These are phyloP conservation scores for Flaveria sonorensis DNA, from an alignment of 129 eudicot genomes.

Conservation along the genomic window DNA sequence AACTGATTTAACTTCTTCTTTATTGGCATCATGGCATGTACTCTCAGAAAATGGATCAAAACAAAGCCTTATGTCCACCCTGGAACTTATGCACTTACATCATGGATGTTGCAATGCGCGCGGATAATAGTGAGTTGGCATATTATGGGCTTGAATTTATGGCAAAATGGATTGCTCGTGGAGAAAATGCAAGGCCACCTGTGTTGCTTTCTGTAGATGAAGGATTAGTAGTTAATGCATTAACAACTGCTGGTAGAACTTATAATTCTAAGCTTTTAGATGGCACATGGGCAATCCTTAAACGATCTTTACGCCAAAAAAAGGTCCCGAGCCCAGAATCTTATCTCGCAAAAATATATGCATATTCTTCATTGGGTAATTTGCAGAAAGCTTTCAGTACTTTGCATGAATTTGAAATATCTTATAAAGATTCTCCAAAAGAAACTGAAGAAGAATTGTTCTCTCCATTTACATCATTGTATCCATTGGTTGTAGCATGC, in stretches of 20 bases:
- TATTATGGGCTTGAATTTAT: slow-evolving; percentile 70
- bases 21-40: slow-evolving; percentile 18
- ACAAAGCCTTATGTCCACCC: slow-evolving; percentile 67
- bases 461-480: slow-evolving; percentile 81
- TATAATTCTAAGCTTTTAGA: slow-evolving; percentile 63
- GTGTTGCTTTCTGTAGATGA: slow-evolving; percentile 63
- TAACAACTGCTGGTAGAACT: slow-evolving; percentile 79
- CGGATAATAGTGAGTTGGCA: slow-evolving; percentile 69
- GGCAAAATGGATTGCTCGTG: slow-evolving; percentile 75
- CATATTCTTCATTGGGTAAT: slow-evolving; percentile 67
- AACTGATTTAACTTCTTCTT: not conserved
- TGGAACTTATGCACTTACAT: slow-evolving; percentile 68
- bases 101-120: slow-evolving; percentile 60
- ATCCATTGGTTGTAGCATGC: slow-evolving; percentile 89
- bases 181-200: slow-evolving; percentile 57
- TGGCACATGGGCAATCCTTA: slow-evolving; percentile 79
- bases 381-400: slow-evolving; percentile 70
- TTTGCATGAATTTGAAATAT: slow-evolving; percentile 68
- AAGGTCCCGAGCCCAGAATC: slow-evolving; percentile 72
- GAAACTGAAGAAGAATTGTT: slow-evolving; percentile 60
- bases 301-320: slow-evolving; percentile 75
- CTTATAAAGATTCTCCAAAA: slow-evolving; percentile 47
- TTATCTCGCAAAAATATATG: slow-evolving; percentile 72
- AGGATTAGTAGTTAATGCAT: slow-evolving; percentile 71
- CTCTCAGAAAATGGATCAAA: slow-evolving; percentile 80